Evolutionary conservation across 352 stramenopile species (phyloP).

Genomic region (Globisporangium iwayamae): DNA sequence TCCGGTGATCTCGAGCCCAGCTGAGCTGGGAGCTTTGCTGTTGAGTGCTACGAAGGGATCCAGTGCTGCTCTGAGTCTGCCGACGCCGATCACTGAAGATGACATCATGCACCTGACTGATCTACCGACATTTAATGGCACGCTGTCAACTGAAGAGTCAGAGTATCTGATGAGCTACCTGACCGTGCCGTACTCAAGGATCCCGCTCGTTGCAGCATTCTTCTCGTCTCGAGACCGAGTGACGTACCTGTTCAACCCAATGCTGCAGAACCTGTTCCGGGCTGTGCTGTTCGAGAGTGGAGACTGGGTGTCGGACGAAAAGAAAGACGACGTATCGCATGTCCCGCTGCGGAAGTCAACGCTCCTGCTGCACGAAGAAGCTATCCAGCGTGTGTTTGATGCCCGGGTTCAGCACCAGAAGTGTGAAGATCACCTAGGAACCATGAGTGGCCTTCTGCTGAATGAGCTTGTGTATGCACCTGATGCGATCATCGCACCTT

Average conservation of each 20-base stretch:
- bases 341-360: constrained; percentile 82
- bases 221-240: constrained; percentile 92
- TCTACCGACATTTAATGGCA: constrained; percentile 95
- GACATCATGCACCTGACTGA: constrained; percentile 97
- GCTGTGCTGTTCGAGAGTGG: constrained; percentile 89
- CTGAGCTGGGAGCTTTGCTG: constrained; percentile 58
- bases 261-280: constrained; percentile 81
- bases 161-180: constrained; percentile 98
- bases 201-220: constrained; percentile 97
- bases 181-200: constrained; percentile 97
- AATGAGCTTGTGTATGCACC: constrained; percentile 98
- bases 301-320: constrained; percentile 71
- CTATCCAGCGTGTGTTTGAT: constrained; percentile 69
- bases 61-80: constrained; percentile 21
- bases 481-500: constrained; percentile 71
- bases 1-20: constrained; percentile 74
- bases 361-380: constrained; percentile 76
- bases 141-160: constrained; percentile 94
- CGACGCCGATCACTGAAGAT: constrained; percentile 89
- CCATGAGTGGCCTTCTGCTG: constrained; percentile 95
- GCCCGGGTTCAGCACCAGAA: constrained; percentile 73
- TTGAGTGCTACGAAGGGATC: constrained; percentile 48
- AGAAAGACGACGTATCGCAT: constrained; percentile 62
- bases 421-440: constrained; percentile 89
- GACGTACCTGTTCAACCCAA: constrained; percentile 85